Conservation (phyloP, 2,329 filamentous ascomycete genomes). For the Fusarium hainanense region DNA sequence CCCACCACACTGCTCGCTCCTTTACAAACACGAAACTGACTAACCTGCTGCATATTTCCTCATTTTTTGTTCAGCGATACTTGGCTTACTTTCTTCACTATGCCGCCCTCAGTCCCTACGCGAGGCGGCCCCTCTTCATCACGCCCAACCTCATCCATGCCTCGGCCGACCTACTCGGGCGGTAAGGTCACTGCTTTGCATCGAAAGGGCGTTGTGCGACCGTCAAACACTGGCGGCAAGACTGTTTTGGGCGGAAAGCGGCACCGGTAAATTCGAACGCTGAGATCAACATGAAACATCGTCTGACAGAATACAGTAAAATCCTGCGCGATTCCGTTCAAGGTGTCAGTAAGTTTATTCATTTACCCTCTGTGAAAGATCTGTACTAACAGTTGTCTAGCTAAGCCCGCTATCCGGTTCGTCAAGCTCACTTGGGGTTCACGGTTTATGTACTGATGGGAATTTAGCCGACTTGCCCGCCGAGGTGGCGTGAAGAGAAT, state of each 20-base stretch:
- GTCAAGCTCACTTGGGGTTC: background rate
- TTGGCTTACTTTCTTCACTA: background rate
- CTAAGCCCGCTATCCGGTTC: conserved; percentile 66
- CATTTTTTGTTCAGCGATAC: background rate
- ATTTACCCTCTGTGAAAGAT: background rate
- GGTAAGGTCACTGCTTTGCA: conserved; percentile 2
- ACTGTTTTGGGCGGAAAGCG: conserved; percentile 40
- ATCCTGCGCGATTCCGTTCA: conserved; percentile 59
- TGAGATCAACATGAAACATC: background rate
- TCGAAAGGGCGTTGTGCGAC: conserved; percentile 8
- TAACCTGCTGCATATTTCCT: background rate
- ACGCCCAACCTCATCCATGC: background rate
- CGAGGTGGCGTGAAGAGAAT: conserved; percentile 83
- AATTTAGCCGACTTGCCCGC: conserved; percentile 73
- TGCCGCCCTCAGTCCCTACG: background rate
- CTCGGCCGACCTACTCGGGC: background rate
- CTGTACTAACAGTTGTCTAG: conserved; percentile 48
- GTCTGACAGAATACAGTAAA: conserved; percentile 53
- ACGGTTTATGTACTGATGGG: conserved; percentile 12
- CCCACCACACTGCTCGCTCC: background rate
- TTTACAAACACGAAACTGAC: background rate
- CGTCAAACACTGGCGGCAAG: conserved; percentile 24
- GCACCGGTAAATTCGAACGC: conserved; percentile 39
- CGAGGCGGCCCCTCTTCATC: conserved; percentile 47
- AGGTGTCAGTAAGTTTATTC: conserved; percentile 61